A percentile compares a stretch with the other conserved stretches of the same genome.
Conservation (phyloP, 2,329 filamentous ascomycete species). For the Claviceps pazoutovae region DNA sequence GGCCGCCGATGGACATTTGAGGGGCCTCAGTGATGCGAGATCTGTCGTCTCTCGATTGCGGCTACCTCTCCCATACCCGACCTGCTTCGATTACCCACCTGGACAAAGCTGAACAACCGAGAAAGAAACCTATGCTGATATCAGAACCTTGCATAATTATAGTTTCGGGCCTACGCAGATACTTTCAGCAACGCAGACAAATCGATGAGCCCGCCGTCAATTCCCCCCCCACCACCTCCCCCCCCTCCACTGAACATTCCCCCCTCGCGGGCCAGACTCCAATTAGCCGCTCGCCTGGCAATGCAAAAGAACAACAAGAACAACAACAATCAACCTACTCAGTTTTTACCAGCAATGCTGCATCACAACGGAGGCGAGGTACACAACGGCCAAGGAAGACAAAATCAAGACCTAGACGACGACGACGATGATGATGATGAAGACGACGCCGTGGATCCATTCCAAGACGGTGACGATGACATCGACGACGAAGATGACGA, state of each 20-base stretch:
- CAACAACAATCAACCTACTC: constrained; percentile 23
- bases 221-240: constrained; percentile 47
- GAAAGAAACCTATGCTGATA: constrained; percentile 5
- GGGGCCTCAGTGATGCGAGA: neutral
- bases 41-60: neutral
- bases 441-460: constrained; percentile 26
- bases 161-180: constrained; percentile 49
- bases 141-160: constrained; percentile 3
- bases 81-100: constrained; percentile 1
- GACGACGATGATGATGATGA: constrained; percentile 17
- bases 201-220: constrained; percentile 42
- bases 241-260: constrained; percentile 72
- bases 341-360: constrained; percentile 29
- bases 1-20: neutral
- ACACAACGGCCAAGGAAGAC: neutral
- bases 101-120: constrained; percentile 10
- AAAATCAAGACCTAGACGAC: constrained; percentile 5
- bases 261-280: constrained; percentile 72
- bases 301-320: constrained; percentile 52
- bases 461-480: constrained; percentile 40
- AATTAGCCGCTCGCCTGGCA: constrained; percentile 77
- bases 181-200: constrained; percentile 32
- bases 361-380: constrained; percentile 25
- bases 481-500: constrained; percentile 31
- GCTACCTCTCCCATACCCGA: constrained; percentile 7